These are phyloP conservation scores for Calonectria naviculata DNA, from an alignment of 2,329 filamentous ascomycete genomes.

Conservation along the genomic window DNA sequence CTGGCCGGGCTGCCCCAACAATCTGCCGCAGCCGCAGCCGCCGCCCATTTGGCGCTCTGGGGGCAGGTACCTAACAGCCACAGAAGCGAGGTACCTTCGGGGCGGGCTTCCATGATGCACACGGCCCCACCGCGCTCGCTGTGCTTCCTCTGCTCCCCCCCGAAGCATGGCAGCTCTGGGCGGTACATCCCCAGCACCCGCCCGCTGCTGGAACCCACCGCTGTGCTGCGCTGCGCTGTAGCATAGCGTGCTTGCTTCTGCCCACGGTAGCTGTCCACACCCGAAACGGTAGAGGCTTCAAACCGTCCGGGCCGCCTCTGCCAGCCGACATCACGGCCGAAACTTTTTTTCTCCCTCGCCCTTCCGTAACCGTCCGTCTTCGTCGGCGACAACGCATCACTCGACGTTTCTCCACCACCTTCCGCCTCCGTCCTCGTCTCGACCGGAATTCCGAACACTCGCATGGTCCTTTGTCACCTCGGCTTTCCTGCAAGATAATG, in stretches of 20 bases:
- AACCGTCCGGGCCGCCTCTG: constrained; percentile 8
- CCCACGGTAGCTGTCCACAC: background rate
- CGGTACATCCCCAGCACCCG: background rate
- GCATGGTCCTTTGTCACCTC: constrained; percentile 32
- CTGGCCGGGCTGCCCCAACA: background rate
- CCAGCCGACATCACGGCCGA: constrained; percentile 9
- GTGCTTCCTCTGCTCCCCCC: background rate
- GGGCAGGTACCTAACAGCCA: background rate
- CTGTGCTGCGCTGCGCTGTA: constrained; percentile 1
- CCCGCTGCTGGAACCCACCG: background rate
- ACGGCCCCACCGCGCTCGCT: background rate
- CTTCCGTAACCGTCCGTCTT: constrained; percentile 14
- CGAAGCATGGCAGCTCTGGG: background rate
- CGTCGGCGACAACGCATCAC: constrained; percentile 17
- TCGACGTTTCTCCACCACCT: constrained; percentile 13
- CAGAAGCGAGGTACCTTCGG: constrained; percentile 8
- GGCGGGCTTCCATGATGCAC: background rate
- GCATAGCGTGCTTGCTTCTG: background rate
- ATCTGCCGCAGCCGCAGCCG: constrained; percentile 8
- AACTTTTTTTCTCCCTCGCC: constrained; percentile 4
- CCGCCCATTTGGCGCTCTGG: constrained; percentile 8
- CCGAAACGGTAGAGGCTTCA: constrained; percentile 16
- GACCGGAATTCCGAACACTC: constrained; percentile 5
- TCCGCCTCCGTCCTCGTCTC: background rate
- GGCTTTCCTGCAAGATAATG: constrained; percentile 38